phyloP scores from a whole-genome alignment of 1,139 yeast species.

The Lodderomyces orthopsilosis region DNA sequence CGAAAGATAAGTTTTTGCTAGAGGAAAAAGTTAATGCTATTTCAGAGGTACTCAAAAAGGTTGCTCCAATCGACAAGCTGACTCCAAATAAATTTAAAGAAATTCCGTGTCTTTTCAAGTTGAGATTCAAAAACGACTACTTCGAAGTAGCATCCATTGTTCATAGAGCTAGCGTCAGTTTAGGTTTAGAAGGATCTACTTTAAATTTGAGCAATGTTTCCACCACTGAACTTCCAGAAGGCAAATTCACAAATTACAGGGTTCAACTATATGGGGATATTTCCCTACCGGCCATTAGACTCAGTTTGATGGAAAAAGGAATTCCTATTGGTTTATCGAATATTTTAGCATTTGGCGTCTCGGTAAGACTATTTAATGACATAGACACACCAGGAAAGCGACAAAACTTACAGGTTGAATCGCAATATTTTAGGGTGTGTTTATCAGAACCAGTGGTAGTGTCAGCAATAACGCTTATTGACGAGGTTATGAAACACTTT shows the following conservation, averaged over 20 bases:
- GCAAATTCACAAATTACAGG: not conserved
- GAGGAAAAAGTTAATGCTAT: not conserved
- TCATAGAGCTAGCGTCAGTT: constrained; percentile 31
- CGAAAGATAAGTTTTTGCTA: constrained; percentile 16
- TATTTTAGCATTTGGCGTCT: constrained; percentile 40
- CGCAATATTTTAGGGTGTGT: constrained; percentile 56
- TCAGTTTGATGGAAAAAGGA: constrained; percentile 34
- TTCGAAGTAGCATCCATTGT: constrained; percentile 34
- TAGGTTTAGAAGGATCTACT: constrained; percentile 31
- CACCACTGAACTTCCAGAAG: not conserved
- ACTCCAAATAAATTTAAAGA: not conserved
- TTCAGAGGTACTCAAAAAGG: not conserved
- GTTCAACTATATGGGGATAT: constrained; percentile 40
- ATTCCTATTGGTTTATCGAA: constrained; percentile 47
- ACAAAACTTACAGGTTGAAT: constrained; percentile 55
- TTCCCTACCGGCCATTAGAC: constrained; percentile 38
- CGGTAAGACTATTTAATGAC: constrained; percentile 37
- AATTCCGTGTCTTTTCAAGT: constrained; percentile 21
- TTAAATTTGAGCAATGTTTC: constrained; percentile 24
- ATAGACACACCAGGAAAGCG: constrained; percentile 17
- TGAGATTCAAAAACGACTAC: constrained; percentile 33
- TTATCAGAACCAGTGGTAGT: constrained; percentile 52
- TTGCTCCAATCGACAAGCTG: not conserved
- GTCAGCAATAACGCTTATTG: constrained; percentile 28
- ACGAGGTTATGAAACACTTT: constrained; percentile 13